phyloP scores from a whole-genome alignment of 495 filamentous ascomycete species.

The Penicillium cinerascens region DNA sequence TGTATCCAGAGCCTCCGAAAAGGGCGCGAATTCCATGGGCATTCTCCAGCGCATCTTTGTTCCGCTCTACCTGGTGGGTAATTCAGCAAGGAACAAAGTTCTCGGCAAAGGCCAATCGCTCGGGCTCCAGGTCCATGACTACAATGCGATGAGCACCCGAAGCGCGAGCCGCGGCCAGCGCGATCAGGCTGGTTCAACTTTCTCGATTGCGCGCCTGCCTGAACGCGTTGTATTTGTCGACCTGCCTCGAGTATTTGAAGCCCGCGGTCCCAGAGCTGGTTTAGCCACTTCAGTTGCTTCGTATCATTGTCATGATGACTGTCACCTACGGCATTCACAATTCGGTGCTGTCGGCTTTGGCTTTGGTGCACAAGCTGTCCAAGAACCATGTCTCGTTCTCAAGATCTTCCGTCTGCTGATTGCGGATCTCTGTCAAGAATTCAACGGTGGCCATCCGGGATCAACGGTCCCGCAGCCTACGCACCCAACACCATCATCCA shows the following conservation, averaged over 20 bases:
- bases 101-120: slow-evolving; percentile 55
- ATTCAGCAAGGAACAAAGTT: slow-evolving; percentile 52
- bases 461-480: slow-evolving; percentile 54
- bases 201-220: slow-evolving; percentile 6
- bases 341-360: slow-evolving; percentile 16
- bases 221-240: slow-evolving; percentile 12
- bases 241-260: slow-evolving; percentile 6
- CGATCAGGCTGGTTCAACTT: slow-evolving; percentile 50
- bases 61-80: slow-evolving; percentile 50
- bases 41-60: slow-evolving; percentile 46
- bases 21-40: slow-evolving; percentile 50
- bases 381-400: slow-evolving; percentile 43
- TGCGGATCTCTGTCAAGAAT: slow-evolving; percentile 58
- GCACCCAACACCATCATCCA: slow-evolving; percentile 49
- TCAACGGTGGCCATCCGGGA: slow-evolving; percentile 57
- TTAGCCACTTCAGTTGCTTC: not conserved
- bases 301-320: slow-evolving; percentile 12
- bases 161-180: slow-evolving; percentile 53
- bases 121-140: slow-evolving; percentile 57
- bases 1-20: slow-evolving; percentile 47
- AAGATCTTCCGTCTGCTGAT: slow-evolving; percentile 52
- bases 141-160: slow-evolving; percentile 63
- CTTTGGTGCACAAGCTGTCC: slow-evolving; percentile 23
- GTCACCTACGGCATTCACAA: slow-evolving; percentile 15
- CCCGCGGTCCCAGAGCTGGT: not conserved